Evolutionary conservation across 345 rosid species (phyloP), one percentile per base, ranked within the genome.

Genomic region (Citrus glauca): DNA sequence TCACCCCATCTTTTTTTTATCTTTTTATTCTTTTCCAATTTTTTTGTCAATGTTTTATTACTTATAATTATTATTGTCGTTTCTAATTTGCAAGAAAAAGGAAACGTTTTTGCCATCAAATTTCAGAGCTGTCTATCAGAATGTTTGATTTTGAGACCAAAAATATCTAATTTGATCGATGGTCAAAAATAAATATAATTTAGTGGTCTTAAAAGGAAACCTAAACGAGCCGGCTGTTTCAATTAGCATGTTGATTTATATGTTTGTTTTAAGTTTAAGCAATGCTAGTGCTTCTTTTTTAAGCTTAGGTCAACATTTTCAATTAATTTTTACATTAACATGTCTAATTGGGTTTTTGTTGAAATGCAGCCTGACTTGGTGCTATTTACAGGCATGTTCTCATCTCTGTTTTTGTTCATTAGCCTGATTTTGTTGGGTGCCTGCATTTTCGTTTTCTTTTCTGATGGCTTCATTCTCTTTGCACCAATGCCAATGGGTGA

Each of bases 331-430:
- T 40, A 32, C 20, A 11, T 20, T 45, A 20, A 4, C 78, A 37
- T 76, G 40, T 76, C 79, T 75, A 65, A 75, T 37, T 33, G 53
- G 53, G 74, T 69, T 83, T 57, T 7, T 77, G 64, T 79, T 66
- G 24, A 66, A 82, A 45, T 89, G 92, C 94, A 93, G 97, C 95
- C 98, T 22, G 88, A 95, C 81, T 82, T 95, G 94, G 98, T 95
- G 86, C 92, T 95, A 74, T 93, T 95, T 84, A 93, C 95, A 90
- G 98, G 98, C 81, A 85, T 65, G 89, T 76, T 77, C 60, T 77
- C 81, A 80, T 78, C 70, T 62, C 84, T 56, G 27, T 83, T 65
- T 40, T 40, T 72, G 37, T 82, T 75, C 53, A 57, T 66, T 63
- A 70, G n/a, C 64, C 71, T 68, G 50, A 35, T 79, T 69, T 73